These are phyloP conservation scores for Podila epigama DNA, from an alignment of 192 early-diverging fungal genomes.

Conservation along the genomic window DNA sequence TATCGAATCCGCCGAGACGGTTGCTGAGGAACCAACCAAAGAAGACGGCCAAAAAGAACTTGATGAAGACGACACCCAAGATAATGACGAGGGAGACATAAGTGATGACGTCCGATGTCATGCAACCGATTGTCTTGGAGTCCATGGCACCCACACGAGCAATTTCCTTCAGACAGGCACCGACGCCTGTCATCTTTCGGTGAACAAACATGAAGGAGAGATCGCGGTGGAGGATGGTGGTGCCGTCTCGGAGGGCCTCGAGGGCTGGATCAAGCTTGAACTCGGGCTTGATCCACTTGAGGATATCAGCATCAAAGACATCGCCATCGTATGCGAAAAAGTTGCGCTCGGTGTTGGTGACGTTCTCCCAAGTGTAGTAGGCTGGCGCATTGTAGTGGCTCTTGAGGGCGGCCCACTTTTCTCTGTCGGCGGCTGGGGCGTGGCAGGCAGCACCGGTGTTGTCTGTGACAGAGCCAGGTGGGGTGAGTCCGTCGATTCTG, in stretches of 20 bases:
- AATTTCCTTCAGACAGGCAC: slow-evolving; percentile 74
- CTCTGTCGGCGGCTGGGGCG: slow-evolving; percentile 52
- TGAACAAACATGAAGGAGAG: slow-evolving; percentile 43
- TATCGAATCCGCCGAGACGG: slow-evolving; percentile 75
- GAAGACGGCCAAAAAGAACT: slow-evolving; percentile 78
- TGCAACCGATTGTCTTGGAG: slow-evolving; percentile 78
- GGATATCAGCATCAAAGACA: slow-evolving; percentile 41
- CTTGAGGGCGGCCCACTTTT: slow-evolving; percentile 53
- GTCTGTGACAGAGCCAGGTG: slow-evolving; percentile 53
- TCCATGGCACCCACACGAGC: slow-evolving; percentile 82
- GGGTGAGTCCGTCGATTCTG: slow-evolving; percentile 49
- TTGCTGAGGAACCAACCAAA: slow-evolving; percentile 86
- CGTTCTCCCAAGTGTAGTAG: slow-evolving; percentile 69
- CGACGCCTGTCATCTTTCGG: slow-evolving; percentile 54
- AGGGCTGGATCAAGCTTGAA: slow-evolving; percentile 17
- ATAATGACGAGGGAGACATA: slow-evolving; percentile 78
- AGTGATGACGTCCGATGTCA: slow-evolving; percentile 77
- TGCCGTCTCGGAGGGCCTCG: slow-evolving; percentile 53
- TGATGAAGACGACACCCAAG: slow-evolving; percentile 68
- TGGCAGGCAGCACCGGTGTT: slow-evolving; percentile 65
- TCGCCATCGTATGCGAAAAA: slow-evolving; percentile 52
- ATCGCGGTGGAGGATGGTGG: slow-evolving; percentile 35
- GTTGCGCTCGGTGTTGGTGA: slow-evolving; percentile 44
- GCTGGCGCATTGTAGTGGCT: slow-evolving; percentile 55
- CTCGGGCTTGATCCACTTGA: slow-evolving; percentile 36